Conservation (phyloP, 805 yeast genomes). For the Wickerhamiella kazuoi region DNA sequence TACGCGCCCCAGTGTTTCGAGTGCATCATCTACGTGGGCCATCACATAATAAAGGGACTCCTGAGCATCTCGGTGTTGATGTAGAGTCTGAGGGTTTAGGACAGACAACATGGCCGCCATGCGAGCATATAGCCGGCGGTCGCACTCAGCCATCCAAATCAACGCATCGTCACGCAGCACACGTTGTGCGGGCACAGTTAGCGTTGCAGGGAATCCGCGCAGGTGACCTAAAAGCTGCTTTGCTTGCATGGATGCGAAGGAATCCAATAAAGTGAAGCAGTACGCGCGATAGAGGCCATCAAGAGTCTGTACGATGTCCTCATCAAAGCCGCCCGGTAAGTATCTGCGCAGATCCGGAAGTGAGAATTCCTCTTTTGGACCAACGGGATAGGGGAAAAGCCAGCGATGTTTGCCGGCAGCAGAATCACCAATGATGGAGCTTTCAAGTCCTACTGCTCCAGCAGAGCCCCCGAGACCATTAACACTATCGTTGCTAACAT, state of each 20-base stretch:
- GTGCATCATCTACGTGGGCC: conserved; percentile 28
- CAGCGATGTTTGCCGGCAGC: neutral
- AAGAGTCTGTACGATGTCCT: conserved; percentile 44
- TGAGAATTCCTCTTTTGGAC: conserved; percentile 16
- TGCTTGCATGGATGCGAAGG: conserved; percentile 48
- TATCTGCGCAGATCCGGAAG: conserved; percentile 26
- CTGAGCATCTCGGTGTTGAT: conserved; percentile 37
- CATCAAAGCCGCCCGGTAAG: conserved; percentile 30
- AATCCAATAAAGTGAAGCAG: conserved; percentile 46
- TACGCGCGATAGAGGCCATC: conserved; percentile 45
- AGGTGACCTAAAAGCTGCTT: conserved; percentile 40
- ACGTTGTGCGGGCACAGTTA: conserved; percentile 46
- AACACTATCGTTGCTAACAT: neutral
- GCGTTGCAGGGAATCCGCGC: conserved; percentile 33
- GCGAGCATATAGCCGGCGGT: conserved; percentile 39
- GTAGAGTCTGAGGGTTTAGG: conserved; percentile 31
- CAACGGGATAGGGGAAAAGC: neutral
- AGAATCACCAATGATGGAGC: neutral
- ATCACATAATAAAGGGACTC: conserved; percentile 38
- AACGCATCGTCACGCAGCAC: conserved; percentile 33
- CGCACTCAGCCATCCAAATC: conserved; percentile 56
- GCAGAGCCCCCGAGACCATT: neutral
- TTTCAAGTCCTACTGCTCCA: neutral
- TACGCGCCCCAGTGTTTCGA: conserved; percentile 12
- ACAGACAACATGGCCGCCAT: conserved; percentile 44